phyloP scores from a whole-genome alignment of 1,284 basidiomycete species.

The Cryptococcus wingfieldii region DNA sequence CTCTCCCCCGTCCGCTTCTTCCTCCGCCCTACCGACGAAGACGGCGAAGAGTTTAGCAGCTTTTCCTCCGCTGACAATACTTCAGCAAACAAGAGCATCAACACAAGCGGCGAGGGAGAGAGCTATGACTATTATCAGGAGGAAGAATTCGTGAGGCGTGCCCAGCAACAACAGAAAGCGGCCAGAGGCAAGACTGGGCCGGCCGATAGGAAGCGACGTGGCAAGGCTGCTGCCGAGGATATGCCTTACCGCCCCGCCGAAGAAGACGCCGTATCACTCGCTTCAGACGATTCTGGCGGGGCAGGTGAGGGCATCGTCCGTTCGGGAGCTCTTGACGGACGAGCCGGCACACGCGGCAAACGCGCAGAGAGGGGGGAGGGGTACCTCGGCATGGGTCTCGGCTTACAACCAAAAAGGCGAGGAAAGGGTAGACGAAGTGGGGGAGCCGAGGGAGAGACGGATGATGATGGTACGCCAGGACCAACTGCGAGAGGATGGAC shows the following conservation, averaged over 20 bases:
- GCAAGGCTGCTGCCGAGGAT: conserved; percentile 28
- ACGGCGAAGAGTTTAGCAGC: conserved; percentile 20
- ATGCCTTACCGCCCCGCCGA: conserved; percentile 40
- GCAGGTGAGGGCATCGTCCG: conserved; percentile 37
- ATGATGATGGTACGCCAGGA: conserved; percentile 10
- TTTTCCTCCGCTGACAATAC: conserved; percentile 26
- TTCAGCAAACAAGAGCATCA: background rate
- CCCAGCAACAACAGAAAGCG: conserved; percentile 10
- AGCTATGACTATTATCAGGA: conserved; percentile 34
- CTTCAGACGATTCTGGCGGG: conserved; percentile 31
- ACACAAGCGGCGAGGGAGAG: background rate
- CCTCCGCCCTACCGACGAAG: conserved; percentile 23
- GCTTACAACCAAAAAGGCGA: conserved; percentile 29
- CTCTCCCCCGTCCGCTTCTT: conserved; percentile 37
- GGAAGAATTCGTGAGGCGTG: conserved; percentile 26
- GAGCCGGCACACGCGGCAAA: conserved; percentile 32
- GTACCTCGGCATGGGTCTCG: conserved; percentile 36
- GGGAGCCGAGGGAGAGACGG: conserved; percentile 3
- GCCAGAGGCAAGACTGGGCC: conserved; percentile 10
- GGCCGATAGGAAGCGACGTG: conserved; percentile 14
- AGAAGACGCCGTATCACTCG: conserved; percentile 25
- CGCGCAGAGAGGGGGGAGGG: conserved; percentile 34
- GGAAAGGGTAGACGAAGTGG: conserved; percentile 11
- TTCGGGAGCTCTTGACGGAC: conserved; percentile 29
- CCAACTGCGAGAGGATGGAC: conserved; percentile 3